A percentile compares a stretch with the other conserved stretches of the same genome.
Conservation (phyloP, 441 rosid species). For the Populus tomentosa region DNA sequence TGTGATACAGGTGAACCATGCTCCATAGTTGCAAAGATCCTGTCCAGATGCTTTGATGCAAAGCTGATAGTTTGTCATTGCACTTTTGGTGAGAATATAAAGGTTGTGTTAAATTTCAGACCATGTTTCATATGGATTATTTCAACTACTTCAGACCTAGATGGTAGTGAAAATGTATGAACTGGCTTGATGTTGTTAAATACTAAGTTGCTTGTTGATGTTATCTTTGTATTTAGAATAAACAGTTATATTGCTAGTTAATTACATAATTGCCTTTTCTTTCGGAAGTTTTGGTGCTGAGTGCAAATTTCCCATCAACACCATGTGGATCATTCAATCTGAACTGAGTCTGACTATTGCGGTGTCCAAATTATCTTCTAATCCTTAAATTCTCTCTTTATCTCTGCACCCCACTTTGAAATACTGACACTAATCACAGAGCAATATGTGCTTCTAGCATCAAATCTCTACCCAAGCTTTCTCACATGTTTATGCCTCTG, state of each 20-base stretch:
- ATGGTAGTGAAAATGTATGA: neutral
- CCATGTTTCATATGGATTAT: neutral
- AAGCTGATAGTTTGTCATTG: constrained; percentile 72
- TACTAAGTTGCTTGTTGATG: neutral
- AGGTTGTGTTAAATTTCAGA: constrained; percentile 38
- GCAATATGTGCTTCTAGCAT: neutral
- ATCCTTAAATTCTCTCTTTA: neutral
- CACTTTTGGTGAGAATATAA: constrained; percentile 35
- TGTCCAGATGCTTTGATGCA: constrained; percentile 71
- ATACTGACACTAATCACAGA: neutral
- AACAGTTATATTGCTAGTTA: neutral
- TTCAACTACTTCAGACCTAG: neutral
- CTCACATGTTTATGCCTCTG: neutral
- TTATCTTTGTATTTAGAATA: neutral
- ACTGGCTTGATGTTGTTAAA: neutral
- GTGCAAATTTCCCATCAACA: neutral
- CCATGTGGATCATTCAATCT: neutral
- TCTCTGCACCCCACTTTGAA: neutral
- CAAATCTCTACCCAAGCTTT: neutral
- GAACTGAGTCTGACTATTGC: neutral
- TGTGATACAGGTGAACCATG: constrained; percentile 36
- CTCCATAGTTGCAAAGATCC: constrained; percentile 49
- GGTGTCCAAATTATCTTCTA: neutral
- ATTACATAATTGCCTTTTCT: neutral
- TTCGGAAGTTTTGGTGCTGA: neutral